Conservation (phyloP, 106 monocot genomes). For the Dendrobium nobile region DNA sequence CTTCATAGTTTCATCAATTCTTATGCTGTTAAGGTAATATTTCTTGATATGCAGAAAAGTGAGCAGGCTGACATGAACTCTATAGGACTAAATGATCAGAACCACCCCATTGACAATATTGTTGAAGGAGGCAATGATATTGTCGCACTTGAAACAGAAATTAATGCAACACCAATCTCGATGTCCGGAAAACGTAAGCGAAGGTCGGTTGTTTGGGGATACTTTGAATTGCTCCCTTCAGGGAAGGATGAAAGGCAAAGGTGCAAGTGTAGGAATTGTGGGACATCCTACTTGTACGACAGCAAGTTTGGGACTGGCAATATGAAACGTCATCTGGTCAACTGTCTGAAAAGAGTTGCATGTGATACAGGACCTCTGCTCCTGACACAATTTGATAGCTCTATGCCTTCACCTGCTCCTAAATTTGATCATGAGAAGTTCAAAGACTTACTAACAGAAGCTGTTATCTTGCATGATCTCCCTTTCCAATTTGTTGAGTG, state of each 20-base stretch:
- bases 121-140: conserved; percentile 1
- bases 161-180: background rate
- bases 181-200: conserved; percentile 6
- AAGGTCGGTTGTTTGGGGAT: conserved; percentile 11
- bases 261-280: conserved; percentile 13
- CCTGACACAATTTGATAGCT: background rate
- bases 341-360: conserved; percentile 4
- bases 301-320: conserved; percentile 13
- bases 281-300: conserved; percentile 10
- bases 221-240: conserved; percentile 13
- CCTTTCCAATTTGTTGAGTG: conserved; percentile 17
- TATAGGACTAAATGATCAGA: background rate
- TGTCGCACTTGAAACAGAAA: conserved; percentile 1
- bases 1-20: background rate
- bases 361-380: conserved; percentile 6
- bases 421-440: conserved; percentile 16
- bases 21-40: background rate
- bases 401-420: background rate
- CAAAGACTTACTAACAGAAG: conserved; percentile 2
- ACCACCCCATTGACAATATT: background rate
- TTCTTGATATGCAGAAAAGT: background rate
- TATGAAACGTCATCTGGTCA: conserved; percentile 13
- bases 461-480: conserved; percentile 9
- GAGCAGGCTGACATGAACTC: conserved; percentile 7
- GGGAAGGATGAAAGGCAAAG: conserved; percentile 12